These are phyloP conservation scores for Scalesia atractyloides DNA, from an alignment of 129 eudicot species.

Conservation along the genomic window DNA sequence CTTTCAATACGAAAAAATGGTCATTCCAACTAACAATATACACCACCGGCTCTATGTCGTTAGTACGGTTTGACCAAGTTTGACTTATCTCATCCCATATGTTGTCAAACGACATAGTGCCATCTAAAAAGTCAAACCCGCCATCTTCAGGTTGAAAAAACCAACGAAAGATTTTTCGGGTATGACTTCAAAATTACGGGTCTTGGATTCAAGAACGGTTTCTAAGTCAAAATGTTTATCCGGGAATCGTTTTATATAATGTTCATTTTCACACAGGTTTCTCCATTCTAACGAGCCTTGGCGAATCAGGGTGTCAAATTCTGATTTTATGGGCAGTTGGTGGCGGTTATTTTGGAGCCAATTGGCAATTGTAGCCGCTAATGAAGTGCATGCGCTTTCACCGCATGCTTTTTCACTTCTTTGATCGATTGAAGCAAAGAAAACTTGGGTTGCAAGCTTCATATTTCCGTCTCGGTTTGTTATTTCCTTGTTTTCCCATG, in stretches of 20 bases:
- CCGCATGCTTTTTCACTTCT: conserved; percentile 57
- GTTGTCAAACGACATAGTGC: conserved; percentile 63
- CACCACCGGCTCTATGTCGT: conserved; percentile 37
- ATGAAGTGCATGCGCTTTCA: conserved; percentile 66
- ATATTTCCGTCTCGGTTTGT: conserved; percentile 55
- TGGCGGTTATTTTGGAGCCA: conserved; percentile 49
- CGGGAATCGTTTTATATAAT: conserved; percentile 42
- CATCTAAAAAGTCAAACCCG: conserved; percentile 48
- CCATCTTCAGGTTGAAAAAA: conserved; percentile 46
- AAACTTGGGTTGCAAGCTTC: conserved; percentile 50
- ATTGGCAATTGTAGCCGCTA: conserved; percentile 55
- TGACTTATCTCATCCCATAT: conserved; percentile 60
- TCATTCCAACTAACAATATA: conserved; percentile 71
- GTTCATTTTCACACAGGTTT: conserved; percentile 46
- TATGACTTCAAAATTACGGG: conserved; percentile 40
- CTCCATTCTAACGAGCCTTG: conserved; percentile 68
- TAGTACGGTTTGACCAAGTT: conserved; percentile 21
- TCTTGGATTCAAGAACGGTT: conserved; percentile 49
- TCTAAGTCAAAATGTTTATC: conserved; percentile 68
- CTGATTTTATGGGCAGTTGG: conserved; percentile 61
- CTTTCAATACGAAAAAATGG: conserved; percentile 55
- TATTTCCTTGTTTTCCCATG: conserved; percentile 53
- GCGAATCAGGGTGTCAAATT: conserved; percentile 51
- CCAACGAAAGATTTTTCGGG: conserved; percentile 59
- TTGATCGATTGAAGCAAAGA: conserved; percentile 69